Conservation (phyloP, 2,329 filamentous ascomycete genomes). For the Chaetomium olivaceum region DNA sequence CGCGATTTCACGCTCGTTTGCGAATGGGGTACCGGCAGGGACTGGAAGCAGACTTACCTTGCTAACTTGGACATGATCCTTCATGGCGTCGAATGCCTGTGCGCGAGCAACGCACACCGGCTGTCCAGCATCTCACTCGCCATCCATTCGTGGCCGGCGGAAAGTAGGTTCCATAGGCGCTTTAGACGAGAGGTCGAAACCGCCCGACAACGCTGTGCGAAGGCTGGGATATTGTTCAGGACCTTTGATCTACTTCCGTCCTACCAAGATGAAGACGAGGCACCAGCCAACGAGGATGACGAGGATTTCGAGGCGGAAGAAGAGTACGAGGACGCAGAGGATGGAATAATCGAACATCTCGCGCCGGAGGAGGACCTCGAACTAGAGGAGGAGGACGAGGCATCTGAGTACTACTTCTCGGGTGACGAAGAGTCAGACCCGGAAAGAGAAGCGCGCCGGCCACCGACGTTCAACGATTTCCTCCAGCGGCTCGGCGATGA, state of each 20-base stretch:
- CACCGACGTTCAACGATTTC: constrained; percentile 33
- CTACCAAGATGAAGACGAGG: constrained; percentile 35
- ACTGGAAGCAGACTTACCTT: constrained; percentile 35
- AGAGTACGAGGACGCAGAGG: constrained; percentile 18
- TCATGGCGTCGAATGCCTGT: constrained; percentile 33
- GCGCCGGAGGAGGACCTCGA: constrained; percentile 30
- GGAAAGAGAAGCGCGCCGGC: constrained; percentile 33
- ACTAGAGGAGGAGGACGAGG: constrained; percentile 35
- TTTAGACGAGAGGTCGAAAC: constrained; percentile 32
- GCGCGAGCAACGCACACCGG: constrained; percentile 24
- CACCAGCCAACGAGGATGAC: constrained; percentile 21
- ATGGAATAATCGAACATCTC: constrained; percentile 14
- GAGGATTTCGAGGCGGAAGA: constrained; percentile 25
- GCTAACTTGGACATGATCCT: constrained; percentile 35
- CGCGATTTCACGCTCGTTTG: constrained; percentile 34
- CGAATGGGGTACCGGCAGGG: constrained; percentile 34
- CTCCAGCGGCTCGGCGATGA: constrained; percentile 32
- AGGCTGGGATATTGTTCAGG: constrained; percentile 31
- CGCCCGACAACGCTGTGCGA: constrained; percentile 28
- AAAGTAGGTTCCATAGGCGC: constrained; percentile 32
- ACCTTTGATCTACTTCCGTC: constrained; percentile 33
- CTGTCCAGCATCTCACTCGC: constrained; percentile 33
- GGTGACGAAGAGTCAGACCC: constrained; percentile 35
- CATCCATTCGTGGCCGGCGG: constrained; percentile 35
- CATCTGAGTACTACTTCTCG: constrained; percentile 35